Base-by-base conservation (phyloP, 1,139 yeast species). In the Kodamaea anthophila region DNA sequence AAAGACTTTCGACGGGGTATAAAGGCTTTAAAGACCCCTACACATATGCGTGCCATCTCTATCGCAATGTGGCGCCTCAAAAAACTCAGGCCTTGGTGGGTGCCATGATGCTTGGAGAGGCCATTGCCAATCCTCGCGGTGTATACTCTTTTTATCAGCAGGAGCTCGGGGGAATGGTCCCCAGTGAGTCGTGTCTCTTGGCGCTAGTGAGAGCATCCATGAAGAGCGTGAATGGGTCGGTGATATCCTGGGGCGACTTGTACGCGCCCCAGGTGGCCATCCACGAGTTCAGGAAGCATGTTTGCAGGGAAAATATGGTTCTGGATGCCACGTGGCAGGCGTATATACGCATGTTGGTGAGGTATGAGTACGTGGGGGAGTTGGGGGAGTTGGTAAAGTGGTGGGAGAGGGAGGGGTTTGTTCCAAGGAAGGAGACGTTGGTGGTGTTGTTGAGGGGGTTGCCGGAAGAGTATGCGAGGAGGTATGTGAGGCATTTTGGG, bases 201-300 rank as follows among this genome's bases (percentile, higher is more conserved):
- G 73, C 77, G 0, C 49, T 76, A 13, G 47, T 76, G 5, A 46
- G 58, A 3, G 70, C 70, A 1, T 52, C 73, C 4, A 36, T 43
- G 35, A 38, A 43, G 13, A 36, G 41, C 5, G 38, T 41, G 1
- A 32, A 38, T 6, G 33, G 43, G 1, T 43, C 44, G 3, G 9
- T 9, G 18, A 37, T 53, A 10, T 26, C 44, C 3, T 76, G 83
- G 82, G 72, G 58, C 4, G 58, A 57, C 2, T 38, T 68, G 19
- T 69, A 55, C 35, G 83, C 87, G 0, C 63, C 80, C 1, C 85
- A 78, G 39, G 60, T 77, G 10, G 78, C 83, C 0, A 64, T 77
- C 5, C 66, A 60, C 24, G 84, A 79, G 45, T 74, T 78, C 50
- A 66, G 70, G 35, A 48, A 39, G 13, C 34, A 56, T 27, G 57